Conservation (phyloP, 768 basidiomycete genomes). For the Trametes sanguinea region DNA sequence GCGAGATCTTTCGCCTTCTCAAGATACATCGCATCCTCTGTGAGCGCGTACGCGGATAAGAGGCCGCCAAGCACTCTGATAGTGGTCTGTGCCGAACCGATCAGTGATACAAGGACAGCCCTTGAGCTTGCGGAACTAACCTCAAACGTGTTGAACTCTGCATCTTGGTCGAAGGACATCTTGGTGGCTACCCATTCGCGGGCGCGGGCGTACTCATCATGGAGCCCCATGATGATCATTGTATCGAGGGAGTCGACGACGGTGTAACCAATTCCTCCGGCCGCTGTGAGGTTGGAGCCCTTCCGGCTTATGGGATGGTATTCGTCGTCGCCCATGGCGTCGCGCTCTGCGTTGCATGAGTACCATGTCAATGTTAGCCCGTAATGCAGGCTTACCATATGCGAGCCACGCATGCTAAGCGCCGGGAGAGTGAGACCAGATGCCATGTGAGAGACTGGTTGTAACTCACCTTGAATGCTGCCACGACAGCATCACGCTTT, state of each 20-base stretch:
- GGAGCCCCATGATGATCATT: conserved; percentile 81
- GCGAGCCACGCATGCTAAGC: conserved; percentile 80
- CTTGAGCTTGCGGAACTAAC: conserved; percentile 41
- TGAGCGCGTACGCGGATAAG: conserved; percentile 81
- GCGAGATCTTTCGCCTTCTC: conserved; percentile 81
- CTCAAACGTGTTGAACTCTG: conserved; percentile 87
- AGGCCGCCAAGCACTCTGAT: conserved; percentile 92
- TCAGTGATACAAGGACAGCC: background rate
- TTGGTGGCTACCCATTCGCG: conserved; percentile 72
- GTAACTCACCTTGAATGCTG: conserved; percentile 72
- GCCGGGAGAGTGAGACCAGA: conserved; percentile 15
- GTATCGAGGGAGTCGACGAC: conserved; percentile 88
- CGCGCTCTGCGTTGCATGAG: conserved; percentile 55
- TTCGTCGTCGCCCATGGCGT: conserved; percentile 92
- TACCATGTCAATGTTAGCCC: conserved; percentile 15
- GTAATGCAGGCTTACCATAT: conserved; percentile 58
- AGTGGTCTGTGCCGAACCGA: conserved; percentile 61
- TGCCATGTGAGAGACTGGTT: too few relatives aligned
- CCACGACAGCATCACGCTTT: conserved; percentile 70
- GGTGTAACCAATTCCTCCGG: conserved; percentile 84
- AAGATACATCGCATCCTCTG: conserved; percentile 69
- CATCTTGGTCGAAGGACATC: conserved; percentile 77
- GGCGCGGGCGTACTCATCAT: conserved; percentile 77
- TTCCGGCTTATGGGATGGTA: conserved; percentile 80
- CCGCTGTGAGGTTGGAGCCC: conserved; percentile 77